Conservation (phyloP, 1,139 yeast genomes). For the Taphrina deformans region DNA sequence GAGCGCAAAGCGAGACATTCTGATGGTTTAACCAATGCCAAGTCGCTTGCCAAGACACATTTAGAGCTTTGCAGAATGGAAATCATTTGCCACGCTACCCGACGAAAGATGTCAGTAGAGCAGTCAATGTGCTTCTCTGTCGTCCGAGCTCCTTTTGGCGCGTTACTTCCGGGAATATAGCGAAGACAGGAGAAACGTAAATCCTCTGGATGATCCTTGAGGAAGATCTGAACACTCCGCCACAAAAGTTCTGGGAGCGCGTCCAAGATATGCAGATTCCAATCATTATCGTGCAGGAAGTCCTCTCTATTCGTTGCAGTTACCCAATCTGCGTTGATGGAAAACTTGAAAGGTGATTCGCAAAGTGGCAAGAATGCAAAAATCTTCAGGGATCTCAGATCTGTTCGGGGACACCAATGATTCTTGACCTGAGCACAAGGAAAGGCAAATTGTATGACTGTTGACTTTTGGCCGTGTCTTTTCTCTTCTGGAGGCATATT, state of each 20-base stretch:
- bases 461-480: not conserved
- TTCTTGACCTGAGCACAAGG: not conserved
- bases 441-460: not conserved
- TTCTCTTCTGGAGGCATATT: not conserved
- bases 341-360: constrained; percentile 3
- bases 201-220: not conserved
- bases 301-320: not conserved
- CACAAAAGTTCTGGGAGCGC: not conserved
- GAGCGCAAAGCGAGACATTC: not conserved
- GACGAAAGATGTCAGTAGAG: not conserved
- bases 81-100: not conserved
- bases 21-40: not conserved
- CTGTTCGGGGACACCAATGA: not conserved
- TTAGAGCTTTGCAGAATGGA: not conserved
- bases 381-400: not conserved
- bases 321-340: not conserved
- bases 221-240: not conserved
- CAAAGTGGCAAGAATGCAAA: not conserved
- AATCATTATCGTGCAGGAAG: not conserved
- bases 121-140: not conserved
- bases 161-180: not conserved
- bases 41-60: not conserved
- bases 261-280: not conserved
- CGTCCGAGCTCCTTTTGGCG: not conserved
- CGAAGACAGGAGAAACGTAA: not conserved